Evolutionary conservation across 2,329 filamentous ascomycete species (phyloP), one percentile per base, ranked within the genome.

Genomic region (Phialophora verrucosa): DNA sequence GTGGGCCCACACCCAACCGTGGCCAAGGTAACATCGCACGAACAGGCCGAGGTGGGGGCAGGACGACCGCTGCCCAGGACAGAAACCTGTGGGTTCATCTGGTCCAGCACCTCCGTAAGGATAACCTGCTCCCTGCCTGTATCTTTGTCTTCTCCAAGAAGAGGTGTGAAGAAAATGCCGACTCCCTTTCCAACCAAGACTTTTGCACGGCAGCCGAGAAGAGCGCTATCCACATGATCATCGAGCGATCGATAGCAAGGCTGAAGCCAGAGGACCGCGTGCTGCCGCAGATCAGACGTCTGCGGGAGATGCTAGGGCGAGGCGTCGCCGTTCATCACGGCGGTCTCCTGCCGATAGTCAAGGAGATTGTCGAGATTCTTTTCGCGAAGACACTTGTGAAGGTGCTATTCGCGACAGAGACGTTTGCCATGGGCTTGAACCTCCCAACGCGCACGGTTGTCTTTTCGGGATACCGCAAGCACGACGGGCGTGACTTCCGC

Each of bases 61-160:
- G 93, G 73, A 92, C 93, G 0, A 95, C 92, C 25, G 92, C 91
- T 65, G 93, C 93, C 0, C 95, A 99, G 78, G 95, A 99, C 79
- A 93, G 93, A 76, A 98, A 93, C 69, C 85, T 97, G 7, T 99
- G 95, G 95, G 94, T 98, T 42, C 92, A 97, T 75, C 85, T 99
- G 47, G 93, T 99, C 2, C 92, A 96, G 74, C 93, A 92, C 78
- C 83, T 99, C 62, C 91, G 89, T 73, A 97, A 96, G 77, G 88
- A 93, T 60, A 92, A 88, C 57, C 84, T 99, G 3, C 85, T 99
- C 3, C 95, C 95, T 0, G 92, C 91, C 8, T 98, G 94, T 77
- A 96, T 99, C 71, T 99, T 99, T 75, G 94, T 99, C 63, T 99
- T 99, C 78, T 99, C 95, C 2, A 99, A 98, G 81, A 97, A 95